Base-by-base conservation (phyloP, 352 stramenopile genomes). In the Phytophthora crassamura region DNA sequence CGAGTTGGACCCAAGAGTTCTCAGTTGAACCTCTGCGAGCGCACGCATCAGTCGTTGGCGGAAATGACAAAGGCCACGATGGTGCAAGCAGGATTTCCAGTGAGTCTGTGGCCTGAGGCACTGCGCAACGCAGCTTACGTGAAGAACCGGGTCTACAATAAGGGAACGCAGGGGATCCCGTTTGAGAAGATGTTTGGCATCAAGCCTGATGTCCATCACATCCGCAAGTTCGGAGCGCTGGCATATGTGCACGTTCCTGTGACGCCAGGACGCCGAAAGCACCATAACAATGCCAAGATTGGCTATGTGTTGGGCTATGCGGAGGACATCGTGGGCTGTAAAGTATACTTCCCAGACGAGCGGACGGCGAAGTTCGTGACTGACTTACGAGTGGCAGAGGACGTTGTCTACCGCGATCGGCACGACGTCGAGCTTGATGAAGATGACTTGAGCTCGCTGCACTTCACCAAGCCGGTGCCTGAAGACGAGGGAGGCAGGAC, bases 101-200 rank as follows among this genome's bases (percentile, higher is more conserved):
- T 48, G 0, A 59, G 59, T 34, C 4, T 67, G 0, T 67, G 46
- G 35, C 49, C 49, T 9, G 33, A 56, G 6, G 48, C 48, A 2
- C 4, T 55, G 35, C 42, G n/a, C 0, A 66, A 59, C 30, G 58
- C 40, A 5, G 40, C 59, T 4, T 59, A 66, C 18, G 20, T 66
- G 0, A 59, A 59, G 34, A 66, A 59, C n/a, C 47, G 48, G 1
- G n/a, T 45, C 2, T 65, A 59, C 45, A 59, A 54, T n/a, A 52
- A 53, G 4, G 48, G 48, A 5, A 59, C 58, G 0, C 40, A 54
- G 5, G 40, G 48, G 0, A 25, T 66, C 49, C 48, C 58, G 2
- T 54, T 55, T 18, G 48, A 59, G n/a, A 54, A 55, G 49, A 25
- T 67, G 14, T 67, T 67, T 12, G 59, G 59, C 4, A 28, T 18